Evolutionary conservation across 768 basidiomycete genomes (phyloP), one percentile per base, ranked within the genome.

Genomic region (Kockovaella imperatae): DNA sequence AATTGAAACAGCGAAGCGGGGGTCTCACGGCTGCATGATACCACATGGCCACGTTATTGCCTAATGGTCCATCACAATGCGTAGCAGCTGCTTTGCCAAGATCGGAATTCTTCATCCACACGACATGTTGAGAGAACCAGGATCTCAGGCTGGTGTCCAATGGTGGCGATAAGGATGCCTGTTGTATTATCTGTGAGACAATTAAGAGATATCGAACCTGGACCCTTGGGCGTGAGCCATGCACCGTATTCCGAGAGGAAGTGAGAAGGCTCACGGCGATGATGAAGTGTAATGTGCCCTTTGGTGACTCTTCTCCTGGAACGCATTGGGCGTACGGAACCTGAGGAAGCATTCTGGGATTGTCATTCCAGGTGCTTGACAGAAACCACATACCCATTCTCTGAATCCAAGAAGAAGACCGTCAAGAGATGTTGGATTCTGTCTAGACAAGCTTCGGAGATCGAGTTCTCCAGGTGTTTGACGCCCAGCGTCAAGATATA

Each of bases 11-110:
- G 21, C 21, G 20, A 14, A 11, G 38, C 20, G 11, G 43, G 26
- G 18, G 5, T 30, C 47, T 45, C 31, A 52, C 54, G 6, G 48
- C 29, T 1, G 54, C 50, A 26, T 56, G 54, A 49, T 56, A 56
- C 54, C 54, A 56, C 14, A 36, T 49, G n/a, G 41, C 35, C 23
- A 49, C 52, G 29, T 56, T 56, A 6, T 52, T 49, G 20, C 51
- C 47, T n/a, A n/a, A n/a, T n/a, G n/a, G n/a, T n/a, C n/a, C n/a
- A n/a, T n/a, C n/a, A n/a, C n/a, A n/a, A 11, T 39, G 39, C 14
- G 17, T 23, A 7, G 17, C 6, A 2, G 47, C 50, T 24, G 39
- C 34, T 18, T 28, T 14, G 1, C 54, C 54, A 25, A 48, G 50
- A 1, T 24, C 26, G 17, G 35, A 32, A n/a, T 46, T 26, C 8